These are phyloP conservation scores for Leishmania gerbilli DNA, from an alignment of 208 protist genomes.

Conservation along the genomic window DNA sequence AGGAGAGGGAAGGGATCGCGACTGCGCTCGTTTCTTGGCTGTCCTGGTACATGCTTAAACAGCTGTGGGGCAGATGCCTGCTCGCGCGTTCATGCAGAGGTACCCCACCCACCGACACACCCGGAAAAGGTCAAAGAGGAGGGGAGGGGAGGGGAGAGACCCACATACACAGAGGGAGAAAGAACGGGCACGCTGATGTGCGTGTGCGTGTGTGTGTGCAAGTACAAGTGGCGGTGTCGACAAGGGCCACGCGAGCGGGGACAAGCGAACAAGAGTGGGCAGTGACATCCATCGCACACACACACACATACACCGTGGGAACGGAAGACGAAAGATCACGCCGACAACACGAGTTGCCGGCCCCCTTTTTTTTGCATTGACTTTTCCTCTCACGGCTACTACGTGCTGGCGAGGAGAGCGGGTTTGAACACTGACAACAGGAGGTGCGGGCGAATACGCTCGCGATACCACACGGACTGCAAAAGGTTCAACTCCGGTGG, in stretches of 20 bases:
- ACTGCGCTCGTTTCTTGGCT: neutral
- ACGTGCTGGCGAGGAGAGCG: neutral
- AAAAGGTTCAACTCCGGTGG: constrained; percentile 69
- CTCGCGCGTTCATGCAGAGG: neutral
- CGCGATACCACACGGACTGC: constrained; percentile 46
- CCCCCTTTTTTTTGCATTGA: neutral
- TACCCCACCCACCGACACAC: neutral
- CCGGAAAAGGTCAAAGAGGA: too few species aligned
- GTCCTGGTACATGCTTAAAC: neutral
- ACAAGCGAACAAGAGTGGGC: neutral
- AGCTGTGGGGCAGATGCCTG: neutral
- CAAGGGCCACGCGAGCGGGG: neutral
- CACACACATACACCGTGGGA: neutral
- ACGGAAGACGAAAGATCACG: neutral
- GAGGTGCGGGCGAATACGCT: constrained; percentile 45
- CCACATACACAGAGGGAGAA: too few species aligned
- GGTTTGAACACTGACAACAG: constrained; percentile 38
- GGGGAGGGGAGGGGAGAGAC: neutral
- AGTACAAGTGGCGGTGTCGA: neutral
- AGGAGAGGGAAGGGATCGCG: neutral
- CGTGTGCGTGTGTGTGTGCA: neutral
- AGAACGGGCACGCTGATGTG: neutral
- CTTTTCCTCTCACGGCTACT: neutral
- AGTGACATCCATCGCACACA: neutral
- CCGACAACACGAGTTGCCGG: neutral